A percentile compares a stretch with the other conserved stretches of the same genome.
phyloP scores from a whole-genome alignment of 306 rosid genomes.

The Begonia masoniana region DNA sequence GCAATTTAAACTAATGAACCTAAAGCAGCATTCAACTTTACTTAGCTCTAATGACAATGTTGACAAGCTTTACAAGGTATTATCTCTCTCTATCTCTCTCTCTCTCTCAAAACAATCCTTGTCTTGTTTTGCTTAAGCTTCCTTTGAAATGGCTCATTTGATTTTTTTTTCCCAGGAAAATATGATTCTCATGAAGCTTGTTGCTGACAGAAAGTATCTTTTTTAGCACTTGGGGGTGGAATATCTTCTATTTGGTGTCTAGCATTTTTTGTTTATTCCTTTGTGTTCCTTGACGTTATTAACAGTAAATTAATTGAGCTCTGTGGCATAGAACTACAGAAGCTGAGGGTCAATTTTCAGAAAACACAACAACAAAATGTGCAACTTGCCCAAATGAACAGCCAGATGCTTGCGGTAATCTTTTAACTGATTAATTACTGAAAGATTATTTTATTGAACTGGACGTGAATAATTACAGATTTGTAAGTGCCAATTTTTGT shows the following conservation, averaged over 20 bases:
- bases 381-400: conserved; percentile 59
- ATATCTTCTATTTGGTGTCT: conserved; percentile 1
- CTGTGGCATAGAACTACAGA: conserved; percentile 39
- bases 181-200: conserved; percentile 30
- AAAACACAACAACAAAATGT: conserved; percentile 54
- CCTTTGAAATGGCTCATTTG: background rate
- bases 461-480: background rate
- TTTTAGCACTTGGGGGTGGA: conserved; percentile 6
- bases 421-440: conserved; percentile 2
- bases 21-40: conserved; percentile 15
- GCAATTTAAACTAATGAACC: conserved; percentile 12
- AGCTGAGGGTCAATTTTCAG: conserved; percentile 39
- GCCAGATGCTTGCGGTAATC: conserved; percentile 54
- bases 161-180: conserved; percentile 56
- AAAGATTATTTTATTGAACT: conserved; percentile 1
- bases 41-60: conserved; percentile 16
- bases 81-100: background rate
- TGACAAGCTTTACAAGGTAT: conserved; percentile 50
- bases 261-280: background rate
- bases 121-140: background rate
- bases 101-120: background rate
- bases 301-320: conserved; percentile 44
- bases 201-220: conserved; percentile 65
- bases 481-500: no score
- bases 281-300: conserved; percentile 20